Evolutionary conservation across 2,329 filamentous ascomycete species (phyloP).

Genomic region (Botryotinia convoluta): DNA sequence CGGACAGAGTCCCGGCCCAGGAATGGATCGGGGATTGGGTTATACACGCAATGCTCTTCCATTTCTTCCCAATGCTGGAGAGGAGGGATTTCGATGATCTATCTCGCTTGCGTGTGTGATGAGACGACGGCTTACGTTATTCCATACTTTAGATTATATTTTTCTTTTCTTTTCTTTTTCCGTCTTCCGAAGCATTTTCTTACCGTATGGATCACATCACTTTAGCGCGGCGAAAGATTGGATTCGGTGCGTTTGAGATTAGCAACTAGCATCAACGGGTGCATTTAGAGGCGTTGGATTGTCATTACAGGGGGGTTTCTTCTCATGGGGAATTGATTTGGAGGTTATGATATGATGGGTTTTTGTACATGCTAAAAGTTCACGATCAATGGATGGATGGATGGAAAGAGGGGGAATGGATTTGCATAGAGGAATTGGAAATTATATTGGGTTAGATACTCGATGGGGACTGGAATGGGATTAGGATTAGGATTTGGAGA

Average conservation of each 20-base stretch:
- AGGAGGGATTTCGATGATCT: background rate
- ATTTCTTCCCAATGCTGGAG: background rate
- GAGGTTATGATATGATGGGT: background rate
- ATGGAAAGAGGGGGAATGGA: background rate
- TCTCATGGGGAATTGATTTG: background rate
- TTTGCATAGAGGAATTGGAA: too few relatives aligned
- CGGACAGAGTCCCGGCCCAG: constrained; percentile 6
- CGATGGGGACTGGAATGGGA: background rate
- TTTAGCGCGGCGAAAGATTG: constrained; percentile 9
- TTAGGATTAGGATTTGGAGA: background rate
- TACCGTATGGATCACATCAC: background rate
- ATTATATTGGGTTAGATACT: background rate
- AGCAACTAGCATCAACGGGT: background rate
- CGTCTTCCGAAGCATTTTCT: background rate
- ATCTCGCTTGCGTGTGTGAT: background rate
- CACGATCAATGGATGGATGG: background rate
- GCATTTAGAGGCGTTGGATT: constrained; percentile 1
- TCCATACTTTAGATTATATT: background rate
- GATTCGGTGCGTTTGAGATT: background rate
- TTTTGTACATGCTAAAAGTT: constrained; percentile 11
- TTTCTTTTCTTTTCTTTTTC: background rate
- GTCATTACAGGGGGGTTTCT: background rate
- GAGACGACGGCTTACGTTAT: background rate
- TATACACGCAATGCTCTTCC: background rate
- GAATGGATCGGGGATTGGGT: background rate